Percentiles rank a stretch among this genome's conserved stretches.
These are phyloP conservation scores for Moricandia moricandioides DNA, from an alignment of 345 rosid genomes.

Conservation along the genomic window DNA sequence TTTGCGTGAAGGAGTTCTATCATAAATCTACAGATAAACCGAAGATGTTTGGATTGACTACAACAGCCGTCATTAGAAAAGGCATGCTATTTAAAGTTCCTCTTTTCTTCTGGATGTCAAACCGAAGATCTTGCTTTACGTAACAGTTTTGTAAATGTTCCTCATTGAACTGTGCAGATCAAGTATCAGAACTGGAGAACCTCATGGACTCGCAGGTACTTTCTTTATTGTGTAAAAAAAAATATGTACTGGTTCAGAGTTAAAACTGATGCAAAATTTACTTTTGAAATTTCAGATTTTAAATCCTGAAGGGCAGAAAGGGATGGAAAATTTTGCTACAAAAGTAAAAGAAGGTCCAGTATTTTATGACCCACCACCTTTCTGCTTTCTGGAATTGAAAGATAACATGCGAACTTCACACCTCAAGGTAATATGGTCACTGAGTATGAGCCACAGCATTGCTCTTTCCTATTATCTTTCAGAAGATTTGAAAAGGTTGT, in stretches of 20 bases:
- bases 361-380: conserved; percentile 52
- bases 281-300: conserved; percentile 49
- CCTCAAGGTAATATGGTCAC: conserved; percentile 53
- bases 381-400: conserved; percentile 46
- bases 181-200: conserved; percentile 70
- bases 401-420: conserved; percentile 51
- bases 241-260: background rate
- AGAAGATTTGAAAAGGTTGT: conserved; percentile 2
- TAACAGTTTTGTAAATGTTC: conserved; percentile 13
- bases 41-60: conserved; percentile 84
- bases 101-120: no score
- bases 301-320: conserved; percentile 51
- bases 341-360: conserved; percentile 52
- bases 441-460: conserved; percentile 1
- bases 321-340: conserved; percentile 51
- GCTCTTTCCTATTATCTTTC: conserved; percentile 11
- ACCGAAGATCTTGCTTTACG: no score
- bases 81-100: conserved; percentile 44
- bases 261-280: conserved; percentile 1
- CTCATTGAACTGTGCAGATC: conserved; percentile 45
- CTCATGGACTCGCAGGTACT: conserved; percentile 72
- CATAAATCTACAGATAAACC: conserved; percentile 58
- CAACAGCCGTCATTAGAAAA: conserved; percentile 57
- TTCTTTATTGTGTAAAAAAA: background rate
- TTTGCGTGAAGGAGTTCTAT: conserved; percentile 69